Evolutionary conservation across 202 grass and related monocot species (phyloP).

Genomic region (Carex sylvatica): DNA sequence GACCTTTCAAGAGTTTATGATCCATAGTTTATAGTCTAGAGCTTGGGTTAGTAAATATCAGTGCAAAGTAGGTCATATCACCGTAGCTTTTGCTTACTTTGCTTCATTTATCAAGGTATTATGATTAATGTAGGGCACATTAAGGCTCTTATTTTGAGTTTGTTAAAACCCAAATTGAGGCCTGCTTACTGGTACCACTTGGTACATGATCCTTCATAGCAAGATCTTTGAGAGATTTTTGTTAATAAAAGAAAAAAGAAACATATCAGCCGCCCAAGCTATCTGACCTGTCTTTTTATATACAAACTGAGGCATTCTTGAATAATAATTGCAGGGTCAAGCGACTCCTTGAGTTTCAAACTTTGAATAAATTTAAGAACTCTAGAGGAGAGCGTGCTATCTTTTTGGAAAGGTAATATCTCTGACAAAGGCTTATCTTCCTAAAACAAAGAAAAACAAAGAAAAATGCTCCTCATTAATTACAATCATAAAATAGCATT

Average conservation of each 20-base stretch:
- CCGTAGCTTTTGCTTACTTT: neutral
- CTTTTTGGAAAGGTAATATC: slow-evolving; percentile 78
- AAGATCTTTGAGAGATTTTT: slow-evolving; percentile 11
- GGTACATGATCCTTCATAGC: neutral
- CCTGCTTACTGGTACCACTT: neutral
- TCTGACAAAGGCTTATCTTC: slow-evolving; percentile 61
- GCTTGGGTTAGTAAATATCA: neutral
- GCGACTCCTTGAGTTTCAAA: slow-evolving; percentile 56
- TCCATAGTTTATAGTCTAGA: slow-evolving; percentile 4
- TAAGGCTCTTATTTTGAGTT: neutral
- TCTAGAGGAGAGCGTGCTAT: slow-evolving; percentile 72
- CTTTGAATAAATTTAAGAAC: slow-evolving; percentile 70
- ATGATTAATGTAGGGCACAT: neutral
- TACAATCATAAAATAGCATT: neutral
- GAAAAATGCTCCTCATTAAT: neutral
- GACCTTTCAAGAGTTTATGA: neutral
- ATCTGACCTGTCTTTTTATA: slow-evolving; percentile 77
- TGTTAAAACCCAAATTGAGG: neutral
- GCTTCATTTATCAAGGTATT: neutral
- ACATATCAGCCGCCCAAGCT: neutral
- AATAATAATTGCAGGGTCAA: slow-evolving; percentile 71
- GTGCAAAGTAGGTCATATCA: neutral
- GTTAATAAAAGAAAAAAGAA: slow-evolving; percentile 12
- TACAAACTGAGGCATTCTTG: slow-evolving; percentile 82
- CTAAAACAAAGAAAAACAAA: slow-evolving; percentile 32